Conservation (phyloP, 2,329 filamentous ascomycete species). For the Dactylellina parvicollis region DNA sequence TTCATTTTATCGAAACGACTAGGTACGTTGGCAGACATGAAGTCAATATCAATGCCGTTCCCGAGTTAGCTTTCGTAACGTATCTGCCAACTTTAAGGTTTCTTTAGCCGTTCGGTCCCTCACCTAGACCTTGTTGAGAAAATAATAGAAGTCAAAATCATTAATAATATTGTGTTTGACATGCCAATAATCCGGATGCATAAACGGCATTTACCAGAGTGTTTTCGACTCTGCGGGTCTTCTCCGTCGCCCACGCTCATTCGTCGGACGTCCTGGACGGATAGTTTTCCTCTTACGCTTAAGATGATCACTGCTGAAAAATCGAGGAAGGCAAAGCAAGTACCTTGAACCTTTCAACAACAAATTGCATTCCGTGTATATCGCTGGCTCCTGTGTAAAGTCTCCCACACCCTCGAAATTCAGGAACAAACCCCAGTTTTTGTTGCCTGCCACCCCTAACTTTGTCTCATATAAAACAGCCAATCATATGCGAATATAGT, state of each 20-base stretch:
- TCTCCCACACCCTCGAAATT: slow-evolving; percentile 18
- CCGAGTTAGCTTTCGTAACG: slow-evolving; percentile 6
- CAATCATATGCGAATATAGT: slow-evolving; percentile 26
- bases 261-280: slow-evolving; percentile 10
- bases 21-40: slow-evolving; percentile 9
- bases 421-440: slow-evolving; percentile 47
- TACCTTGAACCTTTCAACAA: neutral
- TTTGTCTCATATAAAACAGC: slow-evolving; percentile 10
- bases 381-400: slow-evolving; percentile 27
- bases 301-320: slow-evolving; percentile 12
- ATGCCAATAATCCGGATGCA: neutral
- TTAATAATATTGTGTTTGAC: neutral
- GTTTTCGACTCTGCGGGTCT: neutral
- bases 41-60: slow-evolving; percentile 24
- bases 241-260: slow-evolving; percentile 2
- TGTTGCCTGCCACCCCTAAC: slow-evolving; percentile 27
- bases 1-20: slow-evolving; percentile 36
- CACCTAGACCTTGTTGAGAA: slow-evolving; percentile 4
- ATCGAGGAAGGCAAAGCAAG: neutral
- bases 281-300: slow-evolving; percentile 31
- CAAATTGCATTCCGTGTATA: slow-evolving; percentile 35
- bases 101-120: neutral
- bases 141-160: slow-evolving; percentile 10
- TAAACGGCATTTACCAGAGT: slow-evolving; percentile 35
- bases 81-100: slow-evolving; percentile 9